These are phyloP conservation scores for Fomitopsis serialis DNA, from an alignment of 768 basidiomycete genomes.

Conservation along the genomic window DNA sequence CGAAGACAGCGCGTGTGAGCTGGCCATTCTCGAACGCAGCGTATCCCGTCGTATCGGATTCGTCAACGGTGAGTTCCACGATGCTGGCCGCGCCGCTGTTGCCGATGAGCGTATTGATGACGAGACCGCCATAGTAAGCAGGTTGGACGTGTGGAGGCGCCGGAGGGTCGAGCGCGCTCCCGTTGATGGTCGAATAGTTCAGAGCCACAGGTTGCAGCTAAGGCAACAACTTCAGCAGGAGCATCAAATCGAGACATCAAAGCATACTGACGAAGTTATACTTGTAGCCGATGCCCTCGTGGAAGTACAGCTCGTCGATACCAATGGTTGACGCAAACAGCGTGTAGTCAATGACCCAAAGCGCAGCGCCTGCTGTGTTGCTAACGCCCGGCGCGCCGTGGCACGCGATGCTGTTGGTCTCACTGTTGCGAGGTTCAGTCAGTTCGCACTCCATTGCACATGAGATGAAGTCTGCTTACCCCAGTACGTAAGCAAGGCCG, in stretches of 20 bases:
- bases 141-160: slow-evolving; percentile 59
- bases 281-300: slow-evolving; percentile 67
- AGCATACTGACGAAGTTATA: slow-evolving; percentile 47
- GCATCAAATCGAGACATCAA: background rate
- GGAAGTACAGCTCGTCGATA: slow-evolving; percentile 53
- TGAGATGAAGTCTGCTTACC: slow-evolving; percentile 21
- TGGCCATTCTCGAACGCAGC: slow-evolving; percentile 46
- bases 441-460: slow-evolving; percentile 26
- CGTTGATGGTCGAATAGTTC: slow-evolving; percentile 53
- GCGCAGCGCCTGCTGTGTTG: slow-evolving; percentile 63
- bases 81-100: slow-evolving; percentile 33
- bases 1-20: slow-evolving; percentile 47
- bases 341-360: slow-evolving; percentile 65
- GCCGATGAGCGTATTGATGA: slow-evolving; percentile 55
- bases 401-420: slow-evolving; percentile 32
- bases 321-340: slow-evolving; percentile 54
- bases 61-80: slow-evolving; percentile 43
- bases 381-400: slow-evolving; percentile 49
- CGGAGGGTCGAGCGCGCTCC: slow-evolving; percentile 41
- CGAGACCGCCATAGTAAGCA: slow-evolving; percentile 59
- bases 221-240: background rate
- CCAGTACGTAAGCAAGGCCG: slow-evolving; percentile 54
- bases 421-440: slow-evolving; percentile 8
- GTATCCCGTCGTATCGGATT: slow-evolving; percentile 50
- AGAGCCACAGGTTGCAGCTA: slow-evolving; percentile 63